phyloP scores from a whole-genome alignment of 306 rosid species.

The Macrotyloma uniflorum region DNA sequence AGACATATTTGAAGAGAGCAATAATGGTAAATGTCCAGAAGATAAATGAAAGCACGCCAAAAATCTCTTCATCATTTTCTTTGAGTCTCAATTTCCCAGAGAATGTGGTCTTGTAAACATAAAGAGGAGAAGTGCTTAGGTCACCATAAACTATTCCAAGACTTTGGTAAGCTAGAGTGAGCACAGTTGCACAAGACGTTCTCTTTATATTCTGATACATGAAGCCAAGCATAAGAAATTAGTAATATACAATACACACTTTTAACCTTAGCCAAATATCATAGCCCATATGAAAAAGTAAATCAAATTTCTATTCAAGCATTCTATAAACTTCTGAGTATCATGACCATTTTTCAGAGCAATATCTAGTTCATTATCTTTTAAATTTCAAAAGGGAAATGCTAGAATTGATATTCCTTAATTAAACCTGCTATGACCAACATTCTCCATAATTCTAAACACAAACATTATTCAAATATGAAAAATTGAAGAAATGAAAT shows the following conservation, averaged over 20 bases:
- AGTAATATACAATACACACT: background rate
- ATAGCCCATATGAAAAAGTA: background rate
- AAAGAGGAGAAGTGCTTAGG: constrained; percentile 83
- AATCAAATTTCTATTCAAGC: background rate
- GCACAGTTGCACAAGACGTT: constrained; percentile 54
- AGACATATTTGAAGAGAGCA: constrained; percentile 79
- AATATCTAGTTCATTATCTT: background rate
- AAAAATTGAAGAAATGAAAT: background rate
- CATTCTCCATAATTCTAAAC: background rate
- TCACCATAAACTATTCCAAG: constrained; percentile 90
- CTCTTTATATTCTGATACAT: constrained; percentile 62
- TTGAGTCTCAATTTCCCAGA: constrained; percentile 73
- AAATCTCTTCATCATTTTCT: constrained; percentile 76
- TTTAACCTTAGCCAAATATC: background rate
- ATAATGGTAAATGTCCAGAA: constrained; percentile 80
- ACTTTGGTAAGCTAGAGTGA: constrained; percentile 79
- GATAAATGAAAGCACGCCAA: constrained; percentile 78
- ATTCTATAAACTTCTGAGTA: constrained; percentile 6
- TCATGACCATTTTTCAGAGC: background rate
- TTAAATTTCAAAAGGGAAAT: background rate
- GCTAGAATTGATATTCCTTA: background rate
- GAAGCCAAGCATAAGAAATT: constrained; percentile 23
- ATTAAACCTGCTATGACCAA: background rate
- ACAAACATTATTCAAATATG: background rate
- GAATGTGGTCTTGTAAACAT: constrained; percentile 82